These are phyloP conservation scores for Yamadazyma insecticola DNA, from an alignment of 805 yeast species.

Conservation along the genomic window DNA sequence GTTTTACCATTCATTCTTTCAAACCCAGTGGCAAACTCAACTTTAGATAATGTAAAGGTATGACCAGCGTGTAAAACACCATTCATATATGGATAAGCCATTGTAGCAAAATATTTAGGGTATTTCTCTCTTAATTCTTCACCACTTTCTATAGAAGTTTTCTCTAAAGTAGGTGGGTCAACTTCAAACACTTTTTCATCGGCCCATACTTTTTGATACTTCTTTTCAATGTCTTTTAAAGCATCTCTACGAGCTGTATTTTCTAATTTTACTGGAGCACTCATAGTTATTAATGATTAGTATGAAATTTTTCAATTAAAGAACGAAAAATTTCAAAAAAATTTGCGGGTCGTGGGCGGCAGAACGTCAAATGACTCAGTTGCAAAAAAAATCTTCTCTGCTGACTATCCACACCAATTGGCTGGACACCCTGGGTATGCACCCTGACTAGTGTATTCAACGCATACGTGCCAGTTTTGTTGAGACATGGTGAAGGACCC, in stretches of 20 bases:
- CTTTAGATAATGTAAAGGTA: constrained; percentile 90
- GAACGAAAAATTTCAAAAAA: not conserved
- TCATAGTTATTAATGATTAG: constrained; percentile 19
- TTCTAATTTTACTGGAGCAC: constrained; percentile 38
- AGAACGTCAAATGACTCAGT: not conserved
- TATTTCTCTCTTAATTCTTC: constrained; percentile 72
- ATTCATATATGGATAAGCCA: constrained; percentile 99
- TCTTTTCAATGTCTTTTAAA: constrained; percentile 80
- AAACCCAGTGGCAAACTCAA: constrained; percentile 86
- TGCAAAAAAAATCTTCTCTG: no score
- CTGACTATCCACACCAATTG: no score
- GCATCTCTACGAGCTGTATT: constrained; percentile 94
- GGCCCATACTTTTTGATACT: constrained; percentile 83
- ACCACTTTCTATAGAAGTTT: constrained; percentile 39
- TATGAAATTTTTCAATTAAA: not conserved
- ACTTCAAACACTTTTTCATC: constrained; percentile 83
- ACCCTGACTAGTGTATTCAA: no score
- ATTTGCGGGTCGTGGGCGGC: constrained; percentile 1
- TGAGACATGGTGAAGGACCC: no score
- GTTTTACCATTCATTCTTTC: constrained; percentile 92
- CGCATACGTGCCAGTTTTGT: no score
- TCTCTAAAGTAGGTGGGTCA: constrained; percentile 79
- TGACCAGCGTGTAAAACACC: constrained; percentile 99
- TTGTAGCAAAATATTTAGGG: constrained; percentile 86
- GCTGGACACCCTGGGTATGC: no score